Base-by-base conservation (phyloP, 768 basidiomycete genomes). In the Sistotremastrum suecicum region DNA sequence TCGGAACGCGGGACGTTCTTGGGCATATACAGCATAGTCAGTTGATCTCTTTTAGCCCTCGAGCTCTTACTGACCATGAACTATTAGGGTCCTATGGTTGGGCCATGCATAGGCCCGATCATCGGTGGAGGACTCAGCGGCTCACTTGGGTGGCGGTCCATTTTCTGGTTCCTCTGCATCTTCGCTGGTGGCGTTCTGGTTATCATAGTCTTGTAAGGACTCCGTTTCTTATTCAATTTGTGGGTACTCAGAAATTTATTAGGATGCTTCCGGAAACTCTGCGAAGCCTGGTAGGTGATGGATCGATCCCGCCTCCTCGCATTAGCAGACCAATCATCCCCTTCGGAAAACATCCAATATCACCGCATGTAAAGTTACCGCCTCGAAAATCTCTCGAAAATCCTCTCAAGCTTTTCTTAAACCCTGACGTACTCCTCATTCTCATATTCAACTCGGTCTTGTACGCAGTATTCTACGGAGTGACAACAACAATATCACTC, bases 1-100 rank as follows among this genome's bases (percentile, higher is more conserved):
- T 69, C 72, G 35, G 85, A 90, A 61, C 66, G 87, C 34, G 88
- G 83, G 11, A 72, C 76, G 5, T 86, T 79, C 60, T 71, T 78
- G 45, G 87, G 85, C 3, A 43, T 83, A 5, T 84, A 76, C 59
- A 68, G 20, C 20, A 20, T 77, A 68, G 79, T 76, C 49, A 20
- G 20, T 20, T 20, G 20, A 20, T 7, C 10, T 20, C 20, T 20
- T 20, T 20, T 20, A 20, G 20, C 20, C 20, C 20, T 20, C 20
- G 20, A 20, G 20, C 20, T 20, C 20, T 20, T 20, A 20, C 20
- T 20, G 20, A 20, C 20, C 20, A 20, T 20, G 20, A 20, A 20
- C 20, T 20, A 20, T 20, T 20, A 20, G 20, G 20, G 20, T 20
- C 20, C 20, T 20, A 20, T 20, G 60, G 50, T 61, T 39, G 64